Evolutionary conservation across 108 stramenopile genomes (phyloP).

Genomic region (Cyclotella sp.): DNA sequence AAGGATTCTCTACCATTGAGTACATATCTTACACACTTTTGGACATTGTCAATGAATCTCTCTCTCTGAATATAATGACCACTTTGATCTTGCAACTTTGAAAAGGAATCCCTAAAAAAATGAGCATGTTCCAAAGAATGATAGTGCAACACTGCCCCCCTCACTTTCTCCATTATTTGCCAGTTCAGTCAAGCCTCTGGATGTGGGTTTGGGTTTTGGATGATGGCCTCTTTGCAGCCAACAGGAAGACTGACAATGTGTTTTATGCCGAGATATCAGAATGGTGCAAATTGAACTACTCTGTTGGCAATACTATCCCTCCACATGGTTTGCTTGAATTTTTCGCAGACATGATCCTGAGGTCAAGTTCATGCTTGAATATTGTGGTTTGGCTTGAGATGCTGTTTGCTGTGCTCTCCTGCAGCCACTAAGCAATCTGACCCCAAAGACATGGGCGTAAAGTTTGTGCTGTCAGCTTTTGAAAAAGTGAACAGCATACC

Average conservation of each 20-base stretch:
- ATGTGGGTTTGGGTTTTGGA: constrained; percentile 75
- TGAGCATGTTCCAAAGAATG: constrained; percentile 82
- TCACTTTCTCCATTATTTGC: constrained; percentile 77
- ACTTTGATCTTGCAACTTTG: constrained; percentile 77
- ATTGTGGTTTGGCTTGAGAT: constrained; percentile 55
- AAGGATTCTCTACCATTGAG: constrained; percentile 81
- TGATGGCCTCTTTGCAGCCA: constrained; percentile 80
- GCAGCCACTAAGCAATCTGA: too few species aligned
- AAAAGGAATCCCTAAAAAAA: constrained; percentile 59
- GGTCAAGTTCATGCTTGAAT: constrained; percentile 73
- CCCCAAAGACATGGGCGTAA: too few species aligned
- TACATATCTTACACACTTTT: constrained; percentile 78
- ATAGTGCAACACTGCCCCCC: constrained; percentile 81
- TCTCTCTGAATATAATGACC: constrained; percentile 65
- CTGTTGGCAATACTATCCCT: constrained; percentile 72
- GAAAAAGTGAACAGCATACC: too few species aligned
- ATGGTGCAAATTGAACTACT: constrained; percentile 68
- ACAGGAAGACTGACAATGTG: constrained; percentile 69
- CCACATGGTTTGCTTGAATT: constrained; percentile 73
- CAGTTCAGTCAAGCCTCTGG: constrained; percentile 66
- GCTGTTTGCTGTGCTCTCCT: too few species aligned
- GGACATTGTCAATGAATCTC: constrained; percentile 76
- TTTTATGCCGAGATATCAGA: constrained; percentile 67
- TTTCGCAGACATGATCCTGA: constrained; percentile 81
- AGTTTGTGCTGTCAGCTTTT: too few species aligned